phyloP scores from a whole-genome alignment of 2,329 filamentous ascomycete genomes.

The Trichophyton verrucosum region DNA sequence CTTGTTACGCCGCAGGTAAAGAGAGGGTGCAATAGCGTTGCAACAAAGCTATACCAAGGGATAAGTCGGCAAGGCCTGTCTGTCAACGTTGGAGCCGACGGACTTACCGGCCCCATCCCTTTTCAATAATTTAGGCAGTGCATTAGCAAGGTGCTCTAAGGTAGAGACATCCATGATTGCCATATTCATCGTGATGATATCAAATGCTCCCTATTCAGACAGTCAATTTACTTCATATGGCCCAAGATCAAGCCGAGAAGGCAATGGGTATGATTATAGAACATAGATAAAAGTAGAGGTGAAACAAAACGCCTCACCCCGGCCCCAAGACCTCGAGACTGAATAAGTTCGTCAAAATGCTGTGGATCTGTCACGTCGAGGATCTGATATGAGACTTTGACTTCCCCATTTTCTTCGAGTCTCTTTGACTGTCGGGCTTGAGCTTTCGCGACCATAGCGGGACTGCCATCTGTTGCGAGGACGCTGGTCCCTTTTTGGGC shows the following conservation, averaged over 20 bases:
- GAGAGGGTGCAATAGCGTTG: constrained; percentile 39
- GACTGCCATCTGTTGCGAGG: constrained; percentile 36
- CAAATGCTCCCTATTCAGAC: constrained; percentile 24
- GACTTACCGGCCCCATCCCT: constrained; percentile 31
- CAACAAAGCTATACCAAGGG: constrained; percentile 30
- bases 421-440: constrained; percentile 14
- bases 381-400: constrained; percentile 22
- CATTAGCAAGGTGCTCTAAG: constrained; percentile 32
- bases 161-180: constrained; percentile 39
- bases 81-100: not conserved
- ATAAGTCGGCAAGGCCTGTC: not conserved
- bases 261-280: too few relatives aligned
- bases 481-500: constrained; percentile 27
- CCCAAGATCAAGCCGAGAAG: not conserved
- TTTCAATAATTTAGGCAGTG: constrained; percentile 32
- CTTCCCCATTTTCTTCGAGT: constrained; percentile 4
- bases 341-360: constrained; percentile 22
- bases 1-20: constrained; percentile 35
- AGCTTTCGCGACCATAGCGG: constrained; percentile 32
- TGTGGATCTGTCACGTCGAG: constrained; percentile 31
- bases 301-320: not conserved
- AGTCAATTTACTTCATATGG: not conserved
- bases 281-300: too few relatives aligned
- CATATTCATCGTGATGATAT: constrained; percentile 39
- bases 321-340: not conserved